phyloP scores from a whole-genome alignment of 768 basidiomycete species.

The Kwoniella dendrophila region DNA sequence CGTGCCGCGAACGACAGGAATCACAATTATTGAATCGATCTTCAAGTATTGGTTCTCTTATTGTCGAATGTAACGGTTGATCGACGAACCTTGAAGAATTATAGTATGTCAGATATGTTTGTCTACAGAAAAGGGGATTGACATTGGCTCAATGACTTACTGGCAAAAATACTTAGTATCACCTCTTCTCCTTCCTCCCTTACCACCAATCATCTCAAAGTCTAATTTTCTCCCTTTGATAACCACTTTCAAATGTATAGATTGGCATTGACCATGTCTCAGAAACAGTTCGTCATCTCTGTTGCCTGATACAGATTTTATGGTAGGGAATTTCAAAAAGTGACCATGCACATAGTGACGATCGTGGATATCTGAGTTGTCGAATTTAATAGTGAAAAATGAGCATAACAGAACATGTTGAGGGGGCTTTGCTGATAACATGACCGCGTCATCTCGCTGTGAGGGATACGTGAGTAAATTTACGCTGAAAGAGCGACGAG shows the following conservation, averaged over 20 bases:
- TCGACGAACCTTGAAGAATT: conserved; percentile 1
- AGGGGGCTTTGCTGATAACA: neutral
- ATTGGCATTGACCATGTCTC: conserved; percentile 24
- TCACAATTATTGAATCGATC: conserved; percentile 13
- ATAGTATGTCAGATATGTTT: neutral
- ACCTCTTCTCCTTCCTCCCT: neutral
- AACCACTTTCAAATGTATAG: conserved; percentile 5
- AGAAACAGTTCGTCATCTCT: conserved; percentile 22
- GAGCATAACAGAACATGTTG: conserved; percentile 10
- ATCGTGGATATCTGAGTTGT: neutral
- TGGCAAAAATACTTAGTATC: conserved; percentile 7
- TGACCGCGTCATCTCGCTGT: conserved; percentile 13
- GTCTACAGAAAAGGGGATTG: neutral
- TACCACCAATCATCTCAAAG: conserved; percentile 2
- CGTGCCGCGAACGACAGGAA: conserved; percentile 7
- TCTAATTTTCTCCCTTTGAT: conserved; percentile 9
- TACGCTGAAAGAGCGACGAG: neutral
- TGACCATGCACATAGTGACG: conserved; percentile 21
- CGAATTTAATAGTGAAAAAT: conserved; percentile 8
- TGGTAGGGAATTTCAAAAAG: conserved; percentile 3
- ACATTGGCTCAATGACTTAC: neutral
- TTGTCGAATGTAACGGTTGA: neutral
- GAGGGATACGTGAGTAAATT: neutral
- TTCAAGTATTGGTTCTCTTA: neutral
- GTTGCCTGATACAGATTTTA: neutral